These are phyloP conservation scores for Dactylellina sp. DNA, from an alignment of 2,329 filamentous ascomycete species.

Conservation along the genomic window DNA sequence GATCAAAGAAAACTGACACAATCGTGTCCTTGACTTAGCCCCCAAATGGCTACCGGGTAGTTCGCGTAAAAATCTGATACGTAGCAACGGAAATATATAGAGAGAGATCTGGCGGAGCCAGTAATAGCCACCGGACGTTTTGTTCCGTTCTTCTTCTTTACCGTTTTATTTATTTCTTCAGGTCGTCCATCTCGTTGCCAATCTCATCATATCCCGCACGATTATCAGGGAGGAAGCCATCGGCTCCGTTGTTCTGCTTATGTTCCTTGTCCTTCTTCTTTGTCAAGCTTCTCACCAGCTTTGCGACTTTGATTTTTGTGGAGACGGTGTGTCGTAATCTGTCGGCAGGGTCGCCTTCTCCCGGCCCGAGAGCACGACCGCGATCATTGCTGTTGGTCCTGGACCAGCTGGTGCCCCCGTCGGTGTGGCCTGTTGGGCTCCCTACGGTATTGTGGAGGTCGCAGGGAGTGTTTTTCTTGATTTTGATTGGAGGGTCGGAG, in stretches of 20 bases:
- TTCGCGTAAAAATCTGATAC: not conserved
- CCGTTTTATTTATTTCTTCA: constrained; percentile 49
- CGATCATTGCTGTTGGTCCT: constrained; percentile 28
- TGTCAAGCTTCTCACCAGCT: constrained; percentile 45
- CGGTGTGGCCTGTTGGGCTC: constrained; percentile 10
- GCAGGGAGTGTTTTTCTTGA: constrained; percentile 43
- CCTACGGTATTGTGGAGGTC: not conserved
- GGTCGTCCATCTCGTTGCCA: constrained; percentile 50
- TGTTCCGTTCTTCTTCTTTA: no score
- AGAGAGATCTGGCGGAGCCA: no score
- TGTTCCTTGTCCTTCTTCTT: constrained; percentile 51
- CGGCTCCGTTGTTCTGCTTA: constrained; percentile 38
- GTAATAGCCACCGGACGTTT: no score
- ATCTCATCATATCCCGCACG: constrained; percentile 29
- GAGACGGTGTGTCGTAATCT: constrained; percentile 45
- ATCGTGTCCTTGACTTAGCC: not conserved
- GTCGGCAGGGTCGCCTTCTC: constrained; percentile 40
- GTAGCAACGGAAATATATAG: not conserved
- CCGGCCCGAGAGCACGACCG: constrained; percentile 44
- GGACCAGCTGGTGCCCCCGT: constrained; percentile 46
- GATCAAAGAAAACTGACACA: constrained; percentile 15
- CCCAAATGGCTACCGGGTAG: not conserved
- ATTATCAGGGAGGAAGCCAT: constrained; percentile 47
- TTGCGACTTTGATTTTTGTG: constrained; percentile 47
- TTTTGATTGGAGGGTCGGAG: constrained; percentile 36